Base-by-base conservation (phyloP, 345 rosid genomes). In the Rhizophora mangle region DNA sequence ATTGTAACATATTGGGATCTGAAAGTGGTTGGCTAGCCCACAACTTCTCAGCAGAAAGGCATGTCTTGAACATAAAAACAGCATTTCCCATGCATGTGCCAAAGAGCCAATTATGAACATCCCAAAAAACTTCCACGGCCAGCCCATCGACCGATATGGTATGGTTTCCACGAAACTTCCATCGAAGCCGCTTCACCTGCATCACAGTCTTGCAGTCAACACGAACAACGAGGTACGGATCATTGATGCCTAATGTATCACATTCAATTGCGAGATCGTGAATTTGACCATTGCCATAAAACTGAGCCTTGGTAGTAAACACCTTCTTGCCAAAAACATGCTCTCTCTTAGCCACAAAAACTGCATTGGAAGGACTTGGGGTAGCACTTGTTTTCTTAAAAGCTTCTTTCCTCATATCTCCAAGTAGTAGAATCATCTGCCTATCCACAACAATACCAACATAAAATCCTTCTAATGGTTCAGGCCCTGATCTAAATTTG, bases 401-500 rank as follows among this genome's bases (percentile, higher is more conserved):
- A 78, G 96, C 95, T 79, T 91, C 97, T 76, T 88, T 94, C 72
- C 79, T 85, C 96, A 94, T 79, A 76, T 94, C 97, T 19, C 98
- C 98, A 15, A 94, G 89, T 76, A 91, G 88, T 60, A 94, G 83
- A 80, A 81, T 76, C 86, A 88, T 86, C 70, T 94, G 89, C 79
- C 77, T 82, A 51, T 91, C 92, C 30, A 84, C 87, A 69, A 91
- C 89, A 68, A 94, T 81, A 31, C 81, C 86, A 10, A 91, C 85
- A 76, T 94, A 94, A 79, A 88, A 94, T 16, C 93, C 97, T 71
- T 83, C 90, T 39, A 83, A 39, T 13, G 98, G 98, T 75, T 91
- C 98, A 64, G 97, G 97, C 29, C 95, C 88, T 27, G 90, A 82
- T 80, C 96, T 96, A 7, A 91, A 91, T 79, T 87, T 91, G 18